Base-by-base conservation (phyloP, 352 stramenopile species). In the Pilasporangium apinafurcum region DNA sequence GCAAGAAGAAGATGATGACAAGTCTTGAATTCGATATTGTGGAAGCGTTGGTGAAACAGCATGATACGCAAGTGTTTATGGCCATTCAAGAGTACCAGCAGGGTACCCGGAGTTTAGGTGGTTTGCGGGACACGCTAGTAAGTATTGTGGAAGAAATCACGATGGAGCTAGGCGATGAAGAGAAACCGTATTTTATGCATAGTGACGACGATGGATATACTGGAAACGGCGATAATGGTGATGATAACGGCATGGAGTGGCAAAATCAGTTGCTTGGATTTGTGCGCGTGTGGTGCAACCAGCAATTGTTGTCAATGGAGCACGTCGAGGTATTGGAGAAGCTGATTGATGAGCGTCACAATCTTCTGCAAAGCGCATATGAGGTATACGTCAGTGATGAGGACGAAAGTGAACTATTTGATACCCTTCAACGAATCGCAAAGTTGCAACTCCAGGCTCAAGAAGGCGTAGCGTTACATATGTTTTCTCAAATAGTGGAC, bases 301-400 rank as follows among this genome's bases (percentile, higher is more conserved):
- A 62, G 1, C 37, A 57, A 12, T 21, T 59, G 0, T 44, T 89
- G 18, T 58, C 58, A 1, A 35, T 47, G 0, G 57, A 65, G 2
- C 57, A 77, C 9, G 69, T 62, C 0, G 59, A 35, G 1, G 73
- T 72, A 4, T 36, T 89, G 47, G 62, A 56, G 4, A 34, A 27
- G 27, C 60, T 89, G 44, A 64, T 83, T 0, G 37, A 34, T 3
- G 60, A 78, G 24, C 59, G 63, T 4, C 76, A 89, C 43, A 78
- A 85, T 33, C 52, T 89, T 33, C 28, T 89, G 32, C 66, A 89
- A 42, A 89, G 76, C 34, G 70, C 76, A 10, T 86, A 79, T 29
- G 76, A 89, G 41, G 76, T 85, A 2, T 89, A 68, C 38, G 56
- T 53, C 24, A 67, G 50, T 2, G 76, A 89, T 31, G 56, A 56